Evolutionary conservation across 805 yeast species (phyloP), one percentile per base, ranked within the genome.

Genomic region (Saturnispora quitensis): DNA sequence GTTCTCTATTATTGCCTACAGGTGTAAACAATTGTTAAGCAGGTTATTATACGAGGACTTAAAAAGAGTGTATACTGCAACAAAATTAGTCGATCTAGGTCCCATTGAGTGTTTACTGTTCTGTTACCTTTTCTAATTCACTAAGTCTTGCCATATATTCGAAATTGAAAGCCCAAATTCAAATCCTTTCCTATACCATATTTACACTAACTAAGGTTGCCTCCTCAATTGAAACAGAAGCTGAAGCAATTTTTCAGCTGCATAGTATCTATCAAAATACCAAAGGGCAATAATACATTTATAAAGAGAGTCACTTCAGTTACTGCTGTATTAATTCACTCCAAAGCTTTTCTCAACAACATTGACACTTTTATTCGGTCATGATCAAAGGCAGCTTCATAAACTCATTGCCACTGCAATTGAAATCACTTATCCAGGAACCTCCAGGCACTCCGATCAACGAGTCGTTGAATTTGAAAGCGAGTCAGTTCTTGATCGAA

Each of bases 371-470:
- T 18, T 18, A 38, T 18, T n/a, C 13, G 9, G 40, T n/a, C 5
- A 58, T 58, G 61, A 57, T 57, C n/a, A 58, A 58, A 45, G 56
- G 58, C 24, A 58, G 59, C 43, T 58, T 58, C 47, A 48, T 58
- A 31, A 51, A 54, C 43, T 38, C 59, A 6, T 45, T 58, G 28
- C 60, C 61, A 3, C n/a, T 51, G 18, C 57, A 54, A 33, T 48
- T 58, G 35, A 56, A 50, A 42, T 47, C 50, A 6, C 44, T 56
- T 24, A 45, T 56, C 28, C 40, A 51, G 40, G 43, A 56, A 8
- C 44, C 17, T n/a, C 36, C 47, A 34, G 22, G 15, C 17, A 44
- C 28, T n/a, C n/a, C 28, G 25, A 24, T 24, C 17, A 40, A 13
- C 31, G 31, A 12, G 15, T 10, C 34, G 8, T 33, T 46, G 17